Evolutionary conservation across 805 yeast genomes (phyloP), one percentile per base, ranked within the genome.

Genomic region (Yarrowia sp.): DNA sequence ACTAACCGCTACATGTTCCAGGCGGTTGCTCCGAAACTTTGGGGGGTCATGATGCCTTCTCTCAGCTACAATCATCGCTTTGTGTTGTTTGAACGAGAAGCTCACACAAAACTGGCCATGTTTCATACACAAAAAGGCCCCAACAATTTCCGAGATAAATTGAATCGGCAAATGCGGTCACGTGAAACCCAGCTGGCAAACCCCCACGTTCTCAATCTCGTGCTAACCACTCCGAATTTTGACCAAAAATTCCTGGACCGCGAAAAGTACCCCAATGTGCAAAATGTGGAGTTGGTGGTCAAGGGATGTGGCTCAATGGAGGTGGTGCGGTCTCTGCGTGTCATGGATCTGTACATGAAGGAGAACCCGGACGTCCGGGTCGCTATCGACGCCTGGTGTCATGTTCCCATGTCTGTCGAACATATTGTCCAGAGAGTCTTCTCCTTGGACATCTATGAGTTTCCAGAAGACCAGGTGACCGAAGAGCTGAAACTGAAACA

Each of bases 11-110:
- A 54, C 46, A 17, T 54, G 35, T 38, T 22, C 61, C 26, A 19
- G 24, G 61, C 16, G 5, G 38, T 33, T 10, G 61, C 61, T 16
- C 46, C 61, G 19, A 36, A 26, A 9, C 61, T 54, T 19, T 54
- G 61, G 61, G 46, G 61, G 26, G 61, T 54, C 44, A 54, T 54
- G 44, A 54, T 54, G 61, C 46, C 61, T 3, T 54, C 61, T n/a
- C 46, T 54, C 35, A 54, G 61, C 61, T 54, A 54, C 46, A 54
- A 54, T 33, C 61, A 54, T 35, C 38, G 61, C 4, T 54, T 36
- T 54, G 61, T 54, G 44, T 19, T 54, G 26, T 54, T 54, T 54
- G 61, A 54, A 16, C n/a, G 40, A 26, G 46, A 54, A 35, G 61
- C 61, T 1, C 33, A 26, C 24, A 3, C 17, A 14, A 54, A 54